Conservation (phyloP, 2,329 filamentous ascomycete genomes). For the Sphaerulina vaccinii region DNA sequence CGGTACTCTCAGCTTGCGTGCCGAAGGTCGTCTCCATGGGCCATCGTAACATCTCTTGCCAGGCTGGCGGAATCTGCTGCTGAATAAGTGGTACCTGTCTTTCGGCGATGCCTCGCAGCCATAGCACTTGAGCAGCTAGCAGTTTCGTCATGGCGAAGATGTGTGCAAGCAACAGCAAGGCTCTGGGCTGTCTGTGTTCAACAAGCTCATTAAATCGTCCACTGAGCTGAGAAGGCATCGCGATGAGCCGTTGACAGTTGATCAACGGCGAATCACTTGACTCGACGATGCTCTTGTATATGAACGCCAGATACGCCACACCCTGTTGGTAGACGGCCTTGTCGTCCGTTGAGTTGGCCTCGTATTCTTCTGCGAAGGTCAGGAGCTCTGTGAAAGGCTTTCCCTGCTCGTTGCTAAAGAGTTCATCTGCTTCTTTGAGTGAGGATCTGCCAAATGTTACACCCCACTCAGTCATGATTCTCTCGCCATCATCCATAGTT, state of each 20-base stretch:
- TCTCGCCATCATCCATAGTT: slow-evolving; percentile 16
- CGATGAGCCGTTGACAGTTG: slow-evolving; percentile 28
- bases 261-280: slow-evolving; percentile 21
- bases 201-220: slow-evolving; percentile 28
- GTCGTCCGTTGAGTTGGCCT: slow-evolving; percentile 23
- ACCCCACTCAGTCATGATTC: slow-evolving; percentile 16
- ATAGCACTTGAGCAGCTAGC: slow-evolving; percentile 25
- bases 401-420: slow-evolving; percentile 26
- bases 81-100: slow-evolving; percentile 7
- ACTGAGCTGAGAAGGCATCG: slow-evolving; percentile 30
- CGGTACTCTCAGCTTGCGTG: not conserved
- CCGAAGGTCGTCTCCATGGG: slow-evolving; percentile 22
- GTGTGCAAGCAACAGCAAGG: slow-evolving; percentile 28
- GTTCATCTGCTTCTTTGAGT: slow-evolving; percentile 22
- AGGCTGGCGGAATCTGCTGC: not conserved
- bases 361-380: slow-evolving; percentile 26
- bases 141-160: slow-evolving; percentile 31
- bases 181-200: slow-evolving; percentile 26
- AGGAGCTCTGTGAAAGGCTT: slow-evolving; percentile 28
- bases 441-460: slow-evolving; percentile 27
- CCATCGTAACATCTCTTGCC: slow-evolving; percentile 25
- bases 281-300: slow-evolving; percentile 28
- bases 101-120: slow-evolving; percentile 30
- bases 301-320: slow-evolving; percentile 27
- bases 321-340: slow-evolving; percentile 23